Evolutionary conservation across 2,329 filamentous ascomycete species (phyloP).

Genomic region (Paecilomyces dactylethromorphus): DNA sequence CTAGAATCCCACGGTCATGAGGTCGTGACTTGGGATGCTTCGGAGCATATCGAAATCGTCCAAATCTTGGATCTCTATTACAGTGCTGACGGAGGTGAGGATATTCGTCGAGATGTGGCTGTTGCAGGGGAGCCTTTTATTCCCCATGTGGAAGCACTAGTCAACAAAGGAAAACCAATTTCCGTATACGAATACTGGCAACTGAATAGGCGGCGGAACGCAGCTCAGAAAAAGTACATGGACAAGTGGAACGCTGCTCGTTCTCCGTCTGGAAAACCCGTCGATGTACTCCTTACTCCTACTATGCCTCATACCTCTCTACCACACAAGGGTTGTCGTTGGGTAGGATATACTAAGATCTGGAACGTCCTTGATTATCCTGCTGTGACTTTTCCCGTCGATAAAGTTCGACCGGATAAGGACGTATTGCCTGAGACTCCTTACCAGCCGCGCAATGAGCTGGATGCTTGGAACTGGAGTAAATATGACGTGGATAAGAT

Average conservation of each 20-base stretch:
- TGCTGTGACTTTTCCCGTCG: constrained; percentile 51
- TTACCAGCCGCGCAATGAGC: constrained; percentile 39
- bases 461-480: constrained; percentile 48
- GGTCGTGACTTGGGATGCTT: constrained; percentile 47
- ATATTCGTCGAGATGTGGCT: constrained; percentile 50
- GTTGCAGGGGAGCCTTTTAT: constrained; percentile 55
- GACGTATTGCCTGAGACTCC: constrained; percentile 24
- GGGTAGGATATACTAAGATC: constrained; percentile 55
- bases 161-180: constrained; percentile 48
- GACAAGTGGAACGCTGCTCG: constrained; percentile 50
- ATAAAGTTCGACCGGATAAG: constrained; percentile 37
- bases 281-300: constrained; percentile 54
- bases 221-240: constrained; percentile 50
- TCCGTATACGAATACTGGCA: constrained; percentile 64
- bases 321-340: constrained; percentile 37
- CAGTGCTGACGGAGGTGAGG: constrained; percentile 57
- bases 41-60: constrained; percentile 50
- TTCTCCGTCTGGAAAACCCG: constrained; percentile 40
- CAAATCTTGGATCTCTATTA: constrained; percentile 57
- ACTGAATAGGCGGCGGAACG: constrained; percentile 53
- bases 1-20: constrained; percentile 48
- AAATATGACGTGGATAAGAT: constrained; percentile 40
- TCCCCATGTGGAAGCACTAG: constrained; percentile 51
- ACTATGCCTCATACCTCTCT: constrained; percentile 55
- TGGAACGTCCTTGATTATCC: constrained; percentile 60